phyloP scores from a whole-genome alignment of 352 stramenopile genomes.

The Globisporangium nodosum region DNA sequence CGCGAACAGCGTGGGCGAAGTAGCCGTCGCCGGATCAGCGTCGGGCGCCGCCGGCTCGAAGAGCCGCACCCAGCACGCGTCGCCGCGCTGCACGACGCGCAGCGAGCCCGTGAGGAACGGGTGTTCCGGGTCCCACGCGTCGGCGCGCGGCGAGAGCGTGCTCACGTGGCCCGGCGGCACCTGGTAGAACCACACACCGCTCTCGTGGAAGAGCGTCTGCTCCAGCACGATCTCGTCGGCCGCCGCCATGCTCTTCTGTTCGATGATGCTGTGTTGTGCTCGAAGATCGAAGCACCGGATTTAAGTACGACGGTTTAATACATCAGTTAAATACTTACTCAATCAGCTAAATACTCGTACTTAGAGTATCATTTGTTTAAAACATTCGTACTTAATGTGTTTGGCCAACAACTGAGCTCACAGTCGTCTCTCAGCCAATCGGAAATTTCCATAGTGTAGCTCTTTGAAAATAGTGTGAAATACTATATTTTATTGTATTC shows the following conservation, averaged over 20 bases:
- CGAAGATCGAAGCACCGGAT: too few species aligned
- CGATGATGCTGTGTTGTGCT: too few species aligned
- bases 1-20: slow-evolving; percentile 47
- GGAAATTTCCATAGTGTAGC: too few species aligned
- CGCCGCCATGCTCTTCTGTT: background rate
- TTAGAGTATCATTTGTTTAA: too few species aligned
- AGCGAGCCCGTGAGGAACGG: slow-evolving; percentile 74
- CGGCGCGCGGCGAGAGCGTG: slow-evolving; percentile 66
- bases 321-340: too few species aligned
- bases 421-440: too few species aligned
- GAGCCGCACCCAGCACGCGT: slow-evolving; percentile 68
- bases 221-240: slow-evolving; percentile 43
- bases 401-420: too few species aligned
- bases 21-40: background rate
- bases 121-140: slow-evolving; percentile 78
- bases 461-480: too few species aligned
- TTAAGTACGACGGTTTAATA: too few species aligned
- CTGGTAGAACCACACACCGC: slow-evolving; percentile 83
- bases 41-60: slow-evolving; percentile 47
- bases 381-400: too few species aligned
- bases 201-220: slow-evolving; percentile 72
- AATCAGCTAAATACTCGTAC: too few species aligned
- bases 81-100: slow-evolving; percentile 62
- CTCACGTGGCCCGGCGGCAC: slow-evolving; percentile 61
- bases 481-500: too few species aligned